Conservation (phyloP, 176 grass and related monocot species). For the Musa beccarii region DNA sequence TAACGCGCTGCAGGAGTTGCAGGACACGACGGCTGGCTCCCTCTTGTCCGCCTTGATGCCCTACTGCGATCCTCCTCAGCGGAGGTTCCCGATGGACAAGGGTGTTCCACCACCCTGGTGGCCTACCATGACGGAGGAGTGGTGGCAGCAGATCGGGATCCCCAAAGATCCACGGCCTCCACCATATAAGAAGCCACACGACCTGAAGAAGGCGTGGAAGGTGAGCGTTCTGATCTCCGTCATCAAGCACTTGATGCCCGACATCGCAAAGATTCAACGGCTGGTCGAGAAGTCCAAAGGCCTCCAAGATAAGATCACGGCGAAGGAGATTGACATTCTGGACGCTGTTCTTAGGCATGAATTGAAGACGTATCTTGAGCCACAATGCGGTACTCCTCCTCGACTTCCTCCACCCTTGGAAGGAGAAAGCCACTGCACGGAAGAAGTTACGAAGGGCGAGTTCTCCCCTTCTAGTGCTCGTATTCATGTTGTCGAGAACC, state of each 20-base stretch:
- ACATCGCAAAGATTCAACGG: neutral
- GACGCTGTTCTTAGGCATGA: neutral
- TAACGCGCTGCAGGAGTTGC: neutral
- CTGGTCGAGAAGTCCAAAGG: neutral
- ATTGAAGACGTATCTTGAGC: neutral
- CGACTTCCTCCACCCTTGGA: too few relatives aligned
- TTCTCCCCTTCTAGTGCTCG: too few relatives aligned
- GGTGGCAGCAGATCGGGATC: neutral
- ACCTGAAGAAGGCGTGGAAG: neutral
- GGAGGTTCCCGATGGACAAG: neutral
- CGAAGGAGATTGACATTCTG: neutral
- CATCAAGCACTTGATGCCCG: slow-evolving; percentile 1
- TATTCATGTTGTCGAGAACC: too few relatives aligned
- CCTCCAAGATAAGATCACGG: neutral
- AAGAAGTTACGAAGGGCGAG: too few relatives aligned
- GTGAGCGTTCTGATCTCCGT: neutral
- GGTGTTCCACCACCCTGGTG: neutral
- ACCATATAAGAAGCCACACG: neutral
- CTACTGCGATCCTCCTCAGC: neutral
- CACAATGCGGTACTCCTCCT: too few relatives aligned
- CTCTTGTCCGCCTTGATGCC: neutral
- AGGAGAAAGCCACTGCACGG: too few relatives aligned
- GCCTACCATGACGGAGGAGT: neutral
- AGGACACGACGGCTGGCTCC: neutral
- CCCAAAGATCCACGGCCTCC: neutral